These are phyloP conservation scores for Prunus armeniaca DNA, from an alignment of 306 rosid species.

Conservation along the genomic window DNA sequence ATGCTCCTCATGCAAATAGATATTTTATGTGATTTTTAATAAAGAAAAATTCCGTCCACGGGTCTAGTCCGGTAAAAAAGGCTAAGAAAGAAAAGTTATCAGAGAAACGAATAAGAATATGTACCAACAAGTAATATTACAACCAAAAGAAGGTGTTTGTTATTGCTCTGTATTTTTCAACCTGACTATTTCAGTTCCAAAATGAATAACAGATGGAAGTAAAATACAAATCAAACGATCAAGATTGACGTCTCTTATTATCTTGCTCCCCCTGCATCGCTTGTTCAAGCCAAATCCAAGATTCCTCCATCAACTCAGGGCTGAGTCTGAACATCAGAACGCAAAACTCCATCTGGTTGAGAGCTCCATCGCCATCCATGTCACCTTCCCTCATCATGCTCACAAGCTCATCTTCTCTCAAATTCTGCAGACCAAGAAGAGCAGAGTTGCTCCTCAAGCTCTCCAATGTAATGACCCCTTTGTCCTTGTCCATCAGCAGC, in stretches of 20 bases:
- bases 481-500: constrained; percentile 75
- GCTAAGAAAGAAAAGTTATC: no score
- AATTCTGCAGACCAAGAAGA: constrained; percentile 55
- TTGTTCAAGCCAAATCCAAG: constrained; percentile 64
- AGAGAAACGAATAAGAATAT: not conserved
- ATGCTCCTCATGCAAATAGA: not conserved
- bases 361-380: constrained; percentile 72
- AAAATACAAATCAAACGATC: not conserved
- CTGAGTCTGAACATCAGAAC: constrained; percentile 95
- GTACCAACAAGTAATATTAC: not conserved
- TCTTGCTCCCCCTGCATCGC: constrained; percentile 38
- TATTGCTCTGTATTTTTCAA: not conserved
- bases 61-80: accelerated
- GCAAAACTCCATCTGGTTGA: constrained; percentile 84
- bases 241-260: not conserved
- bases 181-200: not conserved
- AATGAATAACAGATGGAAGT: not conserved
- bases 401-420: constrained; percentile 73
- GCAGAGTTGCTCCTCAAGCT: constrained; percentile 64
- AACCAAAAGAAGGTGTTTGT: not conserved
- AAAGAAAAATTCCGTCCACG: no score
- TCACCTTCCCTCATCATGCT: constrained; percentile 83
- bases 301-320: constrained; percentile 72
- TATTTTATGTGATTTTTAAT: not conserved
- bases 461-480: constrained; percentile 64